These are phyloP conservation scores for Hanseniaspora meyeri DNA, from an alignment of 805 yeast species.

Conservation along the genomic window DNA sequence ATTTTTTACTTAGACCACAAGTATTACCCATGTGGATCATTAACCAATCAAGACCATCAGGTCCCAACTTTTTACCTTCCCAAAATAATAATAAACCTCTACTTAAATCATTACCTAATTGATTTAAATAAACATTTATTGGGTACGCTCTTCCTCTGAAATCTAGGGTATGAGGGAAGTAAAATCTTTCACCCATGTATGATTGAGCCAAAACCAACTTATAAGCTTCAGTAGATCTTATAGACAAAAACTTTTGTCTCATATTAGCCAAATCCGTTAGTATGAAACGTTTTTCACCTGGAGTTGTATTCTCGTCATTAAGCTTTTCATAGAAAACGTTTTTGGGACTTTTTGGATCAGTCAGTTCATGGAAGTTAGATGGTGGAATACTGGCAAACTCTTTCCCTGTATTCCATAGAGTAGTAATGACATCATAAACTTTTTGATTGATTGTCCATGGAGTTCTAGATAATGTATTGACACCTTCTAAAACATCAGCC, in stretches of 20 bases:
- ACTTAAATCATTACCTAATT: slow-evolving; percentile 66
- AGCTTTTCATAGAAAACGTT: slow-evolving; percentile 28
- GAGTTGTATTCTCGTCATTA: background rate
- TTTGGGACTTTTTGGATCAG: slow-evolving; percentile 47
- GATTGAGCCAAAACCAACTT: slow-evolving; percentile 93
- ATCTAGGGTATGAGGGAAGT: slow-evolving; percentile 70
- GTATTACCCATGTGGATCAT: slow-evolving; percentile 65
- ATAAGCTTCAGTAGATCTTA: slow-evolving; percentile 87
- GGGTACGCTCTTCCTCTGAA: slow-evolving; percentile 82
- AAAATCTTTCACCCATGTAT: slow-evolving; percentile 64
- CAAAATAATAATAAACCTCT: slow-evolving; percentile 61
- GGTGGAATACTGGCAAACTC: slow-evolving; percentile 58
- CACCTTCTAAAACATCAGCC: slow-evolving; percentile 59
- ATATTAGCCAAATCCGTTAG: slow-evolving; percentile 48
- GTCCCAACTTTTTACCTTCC: slow-evolving; percentile 62
- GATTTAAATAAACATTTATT: slow-evolving; percentile 66
- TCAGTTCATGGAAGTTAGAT: slow-evolving; percentile 34
- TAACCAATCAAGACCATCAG: slow-evolving; percentile 55
- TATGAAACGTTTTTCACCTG: slow-evolving; percentile 16
- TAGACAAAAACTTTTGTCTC: slow-evolving; percentile 60
- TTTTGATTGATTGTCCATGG: slow-evolving; percentile 83
- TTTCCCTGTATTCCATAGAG: slow-evolving; percentile 80
- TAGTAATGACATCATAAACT: slow-evolving; percentile 54
- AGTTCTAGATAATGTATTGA: slow-evolving; percentile 74
- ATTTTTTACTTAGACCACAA: slow-evolving; percentile 62